Conservation (phyloP, 1,284 basidiomycete species). For the Ceratobasidium sp. region DNA sequence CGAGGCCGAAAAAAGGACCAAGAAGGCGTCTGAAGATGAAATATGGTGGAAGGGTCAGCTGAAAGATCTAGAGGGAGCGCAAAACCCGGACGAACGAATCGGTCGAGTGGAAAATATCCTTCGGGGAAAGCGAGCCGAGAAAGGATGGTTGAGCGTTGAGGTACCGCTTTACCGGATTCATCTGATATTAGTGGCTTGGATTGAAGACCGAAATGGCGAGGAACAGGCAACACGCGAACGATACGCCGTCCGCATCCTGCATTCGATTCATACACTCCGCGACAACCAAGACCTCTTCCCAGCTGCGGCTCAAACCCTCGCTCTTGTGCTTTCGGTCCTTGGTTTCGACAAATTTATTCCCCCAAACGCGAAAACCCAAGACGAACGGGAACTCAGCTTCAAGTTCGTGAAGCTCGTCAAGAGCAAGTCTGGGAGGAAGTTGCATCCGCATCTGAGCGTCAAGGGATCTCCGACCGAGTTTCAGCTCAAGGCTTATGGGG, state of each 20-base stretch:
- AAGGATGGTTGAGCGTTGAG: slow-evolving; percentile 59
- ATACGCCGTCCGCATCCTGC: slow-evolving; percentile 58
- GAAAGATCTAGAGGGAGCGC: slow-evolving; percentile 50
- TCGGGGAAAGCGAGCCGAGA: slow-evolving; percentile 56
- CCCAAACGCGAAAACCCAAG: not conserved
- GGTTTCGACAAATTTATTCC: slow-evolving; percentile 58
- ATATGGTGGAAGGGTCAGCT: slow-evolving; percentile 62
- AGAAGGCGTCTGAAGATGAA: slow-evolving; percentile 54
- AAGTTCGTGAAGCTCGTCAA: slow-evolving; percentile 56
- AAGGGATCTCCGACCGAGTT: slow-evolving; percentile 64
- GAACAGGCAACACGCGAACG: slow-evolving; percentile 54
- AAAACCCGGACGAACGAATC: slow-evolving; percentile 48
- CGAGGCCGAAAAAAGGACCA: slow-evolving; percentile 56
- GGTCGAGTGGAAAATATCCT: slow-evolving; percentile 53
- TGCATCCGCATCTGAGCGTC: slow-evolving; percentile 63
- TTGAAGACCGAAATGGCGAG: slow-evolving; percentile 55
- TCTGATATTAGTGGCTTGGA: slow-evolving; percentile 61
- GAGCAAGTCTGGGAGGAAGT: slow-evolving; percentile 53
- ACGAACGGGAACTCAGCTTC: slow-evolving; percentile 59
- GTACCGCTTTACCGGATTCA: slow-evolving; percentile 62
- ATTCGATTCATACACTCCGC: slow-evolving; percentile 57
- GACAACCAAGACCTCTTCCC: slow-evolving; percentile 54
- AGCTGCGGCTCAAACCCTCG: slow-evolving; percentile 54
- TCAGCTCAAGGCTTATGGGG: slow-evolving; percentile 72
- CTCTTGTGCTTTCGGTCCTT: slow-evolving; percentile 55